Conservation (phyloP, 306 rosid genomes). For the Datisca glomerata region DNA sequence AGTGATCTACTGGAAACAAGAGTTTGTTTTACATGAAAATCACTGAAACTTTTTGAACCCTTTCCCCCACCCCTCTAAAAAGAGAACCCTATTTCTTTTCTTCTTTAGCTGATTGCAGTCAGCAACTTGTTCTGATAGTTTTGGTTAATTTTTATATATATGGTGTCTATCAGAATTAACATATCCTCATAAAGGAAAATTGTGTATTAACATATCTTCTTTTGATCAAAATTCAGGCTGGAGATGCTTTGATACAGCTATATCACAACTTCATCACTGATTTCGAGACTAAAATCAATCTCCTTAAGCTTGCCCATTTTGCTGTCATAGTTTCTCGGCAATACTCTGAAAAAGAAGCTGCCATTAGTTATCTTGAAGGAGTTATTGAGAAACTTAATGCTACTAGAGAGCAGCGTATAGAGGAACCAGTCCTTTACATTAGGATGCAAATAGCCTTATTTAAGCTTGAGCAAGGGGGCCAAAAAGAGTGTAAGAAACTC, state of each 20-base stretch:
- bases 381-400: slow-evolving; percentile 81
- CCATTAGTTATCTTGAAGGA: slow-evolving; percentile 77
- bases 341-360: slow-evolving; percentile 93
- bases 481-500: slow-evolving; percentile 82
- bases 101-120: too few relatives aligned
- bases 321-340: slow-evolving; percentile 94
- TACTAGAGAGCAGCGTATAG: slow-evolving; percentile 84
- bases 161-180: too few relatives aligned
- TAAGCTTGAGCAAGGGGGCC: slow-evolving; percentile 83
- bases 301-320: slow-evolving; percentile 98
- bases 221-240: too few relatives aligned
- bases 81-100: too few relatives aligned
- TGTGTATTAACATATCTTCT: too few relatives aligned
- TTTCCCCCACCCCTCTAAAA: too few relatives aligned
- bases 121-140: too few relatives aligned
- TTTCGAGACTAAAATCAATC: slow-evolving; percentile 96
- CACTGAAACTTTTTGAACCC: too few relatives aligned
- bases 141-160: too few relatives aligned
- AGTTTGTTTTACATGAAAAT: background rate
- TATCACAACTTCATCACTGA: slow-evolving; percentile 97
- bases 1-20: background rate
- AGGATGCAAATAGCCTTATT: slow-evolving; percentile 83
- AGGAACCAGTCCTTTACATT: slow-evolving; percentile 83
- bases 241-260: slow-evolving; percentile 89
- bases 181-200: too few relatives aligned